A percentile compares a stretch with the other conserved stretches of the same genome.
phyloP scores from a whole-genome alignment of 1,139 yeast genomes.

The Blastobotrys aristatus region DNA sequence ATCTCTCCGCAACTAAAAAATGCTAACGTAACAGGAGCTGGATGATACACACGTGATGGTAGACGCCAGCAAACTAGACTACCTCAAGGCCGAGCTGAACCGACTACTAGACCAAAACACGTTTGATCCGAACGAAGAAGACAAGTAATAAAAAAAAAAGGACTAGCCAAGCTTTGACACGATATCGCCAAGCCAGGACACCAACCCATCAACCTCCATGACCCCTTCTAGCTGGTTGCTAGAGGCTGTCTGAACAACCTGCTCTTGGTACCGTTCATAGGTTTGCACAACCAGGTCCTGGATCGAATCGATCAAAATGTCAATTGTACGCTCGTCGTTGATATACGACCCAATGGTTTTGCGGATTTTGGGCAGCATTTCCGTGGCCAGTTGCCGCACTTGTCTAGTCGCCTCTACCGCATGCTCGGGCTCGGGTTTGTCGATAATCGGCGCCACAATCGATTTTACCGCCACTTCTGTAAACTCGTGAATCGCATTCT shows the following conservation, averaged over 20 bases:
- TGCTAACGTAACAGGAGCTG: constrained; percentile 43
- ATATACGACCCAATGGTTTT: constrained; percentile 46
- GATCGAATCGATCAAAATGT: constrained; percentile 52
- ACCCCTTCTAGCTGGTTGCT: constrained; percentile 35
- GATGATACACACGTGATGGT: constrained; percentile 88
- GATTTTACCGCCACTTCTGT: constrained; percentile 40
- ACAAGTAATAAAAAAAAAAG: constrained; percentile 7
- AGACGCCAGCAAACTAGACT: constrained; percentile 68
- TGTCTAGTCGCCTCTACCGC: constrained; percentile 36
- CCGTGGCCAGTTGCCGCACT: constrained; percentile 45
- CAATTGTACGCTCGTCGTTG: constrained; percentile 43
- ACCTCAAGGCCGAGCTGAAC: constrained; percentile 72
- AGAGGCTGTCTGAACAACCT: constrained; percentile 24
- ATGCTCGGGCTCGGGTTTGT: constrained; percentile 27
- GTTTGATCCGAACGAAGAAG: constrained; percentile 78
- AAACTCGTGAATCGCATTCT: constrained; percentile 64
- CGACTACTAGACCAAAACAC: constrained; percentile 72
- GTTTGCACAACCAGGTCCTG: constrained; percentile 50
- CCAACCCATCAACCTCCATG: constrained; percentile 55
- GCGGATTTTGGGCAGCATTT: constrained; percentile 52
- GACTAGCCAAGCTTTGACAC: constrained; percentile 25
- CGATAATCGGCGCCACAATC: constrained; percentile 34
- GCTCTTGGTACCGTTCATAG: constrained; percentile 43
- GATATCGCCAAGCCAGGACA: constrained; percentile 46
- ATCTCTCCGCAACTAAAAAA: too few species aligned